These are phyloP conservation scores for Blastomyces silverae DNA, from an alignment of 2,329 filamentous ascomycete genomes.

Conservation along the genomic window DNA sequence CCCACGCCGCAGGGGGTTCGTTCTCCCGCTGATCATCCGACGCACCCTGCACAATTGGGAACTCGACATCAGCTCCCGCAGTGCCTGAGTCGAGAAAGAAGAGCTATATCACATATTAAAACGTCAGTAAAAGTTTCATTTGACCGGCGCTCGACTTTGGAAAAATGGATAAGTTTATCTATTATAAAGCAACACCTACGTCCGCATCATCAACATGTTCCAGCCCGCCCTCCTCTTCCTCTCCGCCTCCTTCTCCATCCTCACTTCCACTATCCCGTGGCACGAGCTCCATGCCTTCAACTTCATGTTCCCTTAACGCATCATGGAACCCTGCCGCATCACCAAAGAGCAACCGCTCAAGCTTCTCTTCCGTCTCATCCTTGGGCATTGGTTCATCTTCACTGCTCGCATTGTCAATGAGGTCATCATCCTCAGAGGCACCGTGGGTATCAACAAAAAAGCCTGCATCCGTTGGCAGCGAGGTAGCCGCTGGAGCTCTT, in stretches of 20 bases:
- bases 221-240: constrained; percentile 46
- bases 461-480: not conserved
- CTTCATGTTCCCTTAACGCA: constrained; percentile 56
- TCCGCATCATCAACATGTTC: constrained; percentile 69
- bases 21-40: constrained; percentile 21
- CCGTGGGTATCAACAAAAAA: constrained; percentile 9
- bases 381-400: constrained; percentile 43
- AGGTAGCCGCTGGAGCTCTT: not conserved
- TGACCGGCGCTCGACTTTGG: not conserved
- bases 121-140: not conserved
- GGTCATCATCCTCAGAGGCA: constrained; percentile 23
- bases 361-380: constrained; percentile 74
- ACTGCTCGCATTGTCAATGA: constrained; percentile 27
- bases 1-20: constrained; percentile 54
- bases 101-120: constrained; percentile 43
- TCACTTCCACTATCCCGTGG: constrained; percentile 27
- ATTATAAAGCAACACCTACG: constrained; percentile 35
- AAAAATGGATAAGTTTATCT: not conserved
- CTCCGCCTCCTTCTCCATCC: constrained; percentile 41
- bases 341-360: constrained; percentile 83
- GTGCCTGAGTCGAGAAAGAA: constrained; percentile 73
- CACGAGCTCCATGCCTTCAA: constrained; percentile 37
- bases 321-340: constrained; percentile 75
- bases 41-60: not conserved
- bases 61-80: constrained; percentile 27